Percentiles rank a stretch among this genome's conserved stretches.
phyloP scores from a whole-genome alignment of 2,329 filamentous ascomycete genomes.

The Hymenoscyphus repandus region DNA sequence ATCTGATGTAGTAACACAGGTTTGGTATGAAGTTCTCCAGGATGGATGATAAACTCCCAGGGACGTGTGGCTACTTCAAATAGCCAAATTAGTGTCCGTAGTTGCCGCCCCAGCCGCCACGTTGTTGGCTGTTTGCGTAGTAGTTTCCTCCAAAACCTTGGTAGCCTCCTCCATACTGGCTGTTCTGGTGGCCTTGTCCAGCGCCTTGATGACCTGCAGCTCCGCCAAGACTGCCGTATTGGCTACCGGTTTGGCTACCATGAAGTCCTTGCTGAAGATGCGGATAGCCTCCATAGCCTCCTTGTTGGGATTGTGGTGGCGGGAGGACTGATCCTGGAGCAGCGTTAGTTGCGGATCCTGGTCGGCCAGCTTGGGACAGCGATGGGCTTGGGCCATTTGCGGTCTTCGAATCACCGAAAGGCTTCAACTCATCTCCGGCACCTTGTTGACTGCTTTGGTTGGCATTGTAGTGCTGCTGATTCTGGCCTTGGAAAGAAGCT shows the following conservation, averaged over 20 bases:
- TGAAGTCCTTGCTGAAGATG: slow-evolving; percentile 32
- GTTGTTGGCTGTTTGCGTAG: slow-evolving; percentile 37
- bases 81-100: slow-evolving; percentile 33
- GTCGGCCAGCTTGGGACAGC: slow-evolving; percentile 31
- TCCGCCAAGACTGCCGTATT: slow-evolving; percentile 40
- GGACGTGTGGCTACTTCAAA: slow-evolving; percentile 25
- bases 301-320: slow-evolving; percentile 31
- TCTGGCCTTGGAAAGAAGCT: slow-evolving; percentile 32
- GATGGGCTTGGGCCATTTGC: slow-evolving; percentile 33
- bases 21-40: slow-evolving; percentile 22
- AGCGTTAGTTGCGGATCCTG: slow-evolving; percentile 33
- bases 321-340: slow-evolving; percentile 30
- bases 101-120: slow-evolving; percentile 45
- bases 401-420: slow-evolving; percentile 32
- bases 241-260: slow-evolving; percentile 30
- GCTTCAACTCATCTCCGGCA: slow-evolving; percentile 32
- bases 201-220: slow-evolving; percentile 41
- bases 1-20: slow-evolving; percentile 30
- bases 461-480: slow-evolving; percentile 28
- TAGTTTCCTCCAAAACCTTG: slow-evolving; percentile 39
- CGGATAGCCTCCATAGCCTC: slow-evolving; percentile 32
- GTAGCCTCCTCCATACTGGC: slow-evolving; percentile 38
- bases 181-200: slow-evolving; percentile 37
- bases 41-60: slow-evolving; percentile 22
- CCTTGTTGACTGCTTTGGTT: slow-evolving; percentile 29